A percentile compares a stretch with the other conserved stretches of the same genome.
Evolutionary conservation across 805 yeast species (phyloP).

Genomic region (Alloascoidea africana): DNA sequence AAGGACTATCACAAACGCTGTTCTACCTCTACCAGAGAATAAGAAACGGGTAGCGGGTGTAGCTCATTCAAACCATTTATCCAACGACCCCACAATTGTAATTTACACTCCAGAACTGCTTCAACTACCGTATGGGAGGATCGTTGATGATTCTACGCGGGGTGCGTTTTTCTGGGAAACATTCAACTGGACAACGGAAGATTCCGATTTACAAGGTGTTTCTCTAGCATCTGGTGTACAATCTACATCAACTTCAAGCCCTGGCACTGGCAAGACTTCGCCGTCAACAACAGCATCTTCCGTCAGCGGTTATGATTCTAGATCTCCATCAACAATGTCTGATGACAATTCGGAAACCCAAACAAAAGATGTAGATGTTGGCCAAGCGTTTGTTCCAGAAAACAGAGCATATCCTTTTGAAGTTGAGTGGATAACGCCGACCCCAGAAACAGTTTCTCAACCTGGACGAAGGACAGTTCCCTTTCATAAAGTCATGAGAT

Average conservation of each 20-base stretch:
- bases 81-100: conserved; percentile 5
- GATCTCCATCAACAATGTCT: neutral
- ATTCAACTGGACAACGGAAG: conserved; percentile 8
- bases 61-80: too few species aligned
- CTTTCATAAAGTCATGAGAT: conserved; percentile 16
- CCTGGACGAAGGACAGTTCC: conserved; percentile 12
- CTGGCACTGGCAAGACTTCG: neutral
- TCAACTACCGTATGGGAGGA: conserved; percentile 16
- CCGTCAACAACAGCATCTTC: neutral
- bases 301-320: neutral
- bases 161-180: conserved; percentile 25
- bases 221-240: neutral
- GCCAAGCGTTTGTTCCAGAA: too few species aligned
- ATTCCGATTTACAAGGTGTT: conserved; percentile 3
- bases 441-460: conserved; percentile 6
- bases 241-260: neutral
- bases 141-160: conserved; percentile 18
- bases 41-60: neutral
- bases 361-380: too few species aligned
- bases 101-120: conserved; percentile 9
- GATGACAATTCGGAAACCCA: conserved; percentile 1
- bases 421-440: conserved; percentile 17
- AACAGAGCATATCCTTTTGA: conserved; percentile 10
- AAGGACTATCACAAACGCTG: neutral
- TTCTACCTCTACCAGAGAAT: too few species aligned